Conservation (phyloP, 2,329 filamentous ascomycete genomes). For the Hansfordia pulvinata region DNA sequence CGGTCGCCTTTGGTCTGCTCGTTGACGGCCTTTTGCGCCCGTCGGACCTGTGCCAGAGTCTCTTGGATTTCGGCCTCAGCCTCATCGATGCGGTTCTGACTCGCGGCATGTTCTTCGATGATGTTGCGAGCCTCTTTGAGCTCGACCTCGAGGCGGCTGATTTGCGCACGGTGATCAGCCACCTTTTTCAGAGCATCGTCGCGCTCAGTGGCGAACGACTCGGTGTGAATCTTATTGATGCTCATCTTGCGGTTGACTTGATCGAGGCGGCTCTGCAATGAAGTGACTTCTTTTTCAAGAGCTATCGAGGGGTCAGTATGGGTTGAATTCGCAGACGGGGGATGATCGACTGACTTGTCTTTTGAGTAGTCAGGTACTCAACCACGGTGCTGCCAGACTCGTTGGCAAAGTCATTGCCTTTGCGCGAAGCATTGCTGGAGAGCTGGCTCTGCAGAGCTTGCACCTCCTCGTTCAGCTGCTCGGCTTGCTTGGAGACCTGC, state of each 20-base stretch:
- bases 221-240: constrained; percentile 48
- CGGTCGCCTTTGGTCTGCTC: too few species aligned
- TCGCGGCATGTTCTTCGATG: constrained; percentile 22
- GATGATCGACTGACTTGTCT: constrained; percentile 33
- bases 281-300: constrained; percentile 44
- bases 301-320: constrained; percentile 19
- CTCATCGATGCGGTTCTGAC: too few species aligned
- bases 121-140: constrained; percentile 25
- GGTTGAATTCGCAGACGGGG: constrained; percentile 1
- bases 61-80: too few species aligned
- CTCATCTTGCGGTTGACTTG: constrained; percentile 48
- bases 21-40: too few species aligned
- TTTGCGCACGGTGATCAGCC: constrained; percentile 25
- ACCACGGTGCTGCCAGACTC: constrained; percentile 27
- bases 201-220: constrained; percentile 45
- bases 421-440: constrained; percentile 25
- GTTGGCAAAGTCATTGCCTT: constrained; percentile 28
- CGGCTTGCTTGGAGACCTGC: constrained; percentile 38
- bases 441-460: constrained; percentile 34
- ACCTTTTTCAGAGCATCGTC: constrained; percentile 10
- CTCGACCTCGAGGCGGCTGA: constrained; percentile 27
- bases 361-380: constrained; percentile 34
- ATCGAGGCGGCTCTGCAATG: constrained; percentile 47
- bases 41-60: too few species aligned
- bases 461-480: constrained; percentile 37